Base-by-base conservation (phyloP, 1,284 basidiomycete genomes). In the Ustilago trichophora region DNA sequence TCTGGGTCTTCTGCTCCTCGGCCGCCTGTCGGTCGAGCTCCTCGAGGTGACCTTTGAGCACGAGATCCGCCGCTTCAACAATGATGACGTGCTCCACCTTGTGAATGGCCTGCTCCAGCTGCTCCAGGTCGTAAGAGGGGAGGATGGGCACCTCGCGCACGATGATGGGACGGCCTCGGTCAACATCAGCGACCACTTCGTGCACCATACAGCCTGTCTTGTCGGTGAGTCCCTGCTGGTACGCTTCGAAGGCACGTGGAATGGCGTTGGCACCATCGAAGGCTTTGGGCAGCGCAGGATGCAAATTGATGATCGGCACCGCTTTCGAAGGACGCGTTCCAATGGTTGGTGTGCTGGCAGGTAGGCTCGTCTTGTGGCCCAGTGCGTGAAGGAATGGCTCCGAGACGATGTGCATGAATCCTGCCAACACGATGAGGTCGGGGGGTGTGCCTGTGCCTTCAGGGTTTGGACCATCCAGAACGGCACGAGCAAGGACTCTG, bases 261-360 rank as follows among this genome's bases (percentile, higher is more conserved):
- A 98, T 92, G 1, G 94, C 93, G 76, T 91, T 86, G 5, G 92
- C 89, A 9, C 96, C 96, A 74, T 97, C 94, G 73, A 98, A 98
- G 6, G 90, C 89, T 0, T 92, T 92, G 0, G 96, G 96, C 2
- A 98, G 85, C 6, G 95, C 96, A 9, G 96, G 95, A 78, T 98
- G 96, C 10, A 98, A 85, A 81, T 98, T 98, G 85, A 98, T 96
- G 70, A 96, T 91, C 0, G 92, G 90, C 6, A 95, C 88, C 6
- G 86, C 84, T 50, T 83, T 54, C 1, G 26, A 47, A 2, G 71
- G 74, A n/a, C 56, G 56, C 16, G 44, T 15, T 27, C 63, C 66
- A 16, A 72, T 48, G 6, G 62, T 66, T 1, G 53, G 73, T 6
- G 67, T 65, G 25, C 38, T 44, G 21, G 37, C 42, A 19, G 67